Conservation (phyloP, 495 filamentous ascomycete genomes). For the Trichoderma gamsii region DNA sequence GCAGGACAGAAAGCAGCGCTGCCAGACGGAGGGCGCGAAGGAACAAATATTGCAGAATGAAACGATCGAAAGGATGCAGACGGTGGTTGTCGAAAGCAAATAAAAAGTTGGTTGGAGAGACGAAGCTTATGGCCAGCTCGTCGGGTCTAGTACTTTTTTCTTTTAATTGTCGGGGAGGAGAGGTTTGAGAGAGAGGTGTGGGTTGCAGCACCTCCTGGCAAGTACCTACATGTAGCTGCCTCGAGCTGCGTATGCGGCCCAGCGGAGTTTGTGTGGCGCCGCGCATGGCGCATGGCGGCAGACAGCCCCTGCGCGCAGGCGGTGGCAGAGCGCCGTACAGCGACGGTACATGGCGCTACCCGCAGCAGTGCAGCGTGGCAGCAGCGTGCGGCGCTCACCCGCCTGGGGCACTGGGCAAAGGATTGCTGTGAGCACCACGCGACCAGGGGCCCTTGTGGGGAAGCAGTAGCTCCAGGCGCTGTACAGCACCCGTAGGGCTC, state of each 20-base stretch:
- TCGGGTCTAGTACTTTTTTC: neutral
- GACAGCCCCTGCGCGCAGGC: neutral
- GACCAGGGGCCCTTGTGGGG: neutral
- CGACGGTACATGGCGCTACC: neutral
- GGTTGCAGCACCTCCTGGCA: neutral
- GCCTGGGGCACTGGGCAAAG: neutral
- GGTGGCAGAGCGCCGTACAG: neutral
- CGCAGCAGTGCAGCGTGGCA: neutral
- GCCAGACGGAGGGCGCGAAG: neutral
- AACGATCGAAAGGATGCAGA: neutral
- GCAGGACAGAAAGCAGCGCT: slow-evolving; percentile 7
- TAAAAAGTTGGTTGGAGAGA: neutral
- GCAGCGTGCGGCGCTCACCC: neutral
- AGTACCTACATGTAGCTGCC: slow-evolving; percentile 4
- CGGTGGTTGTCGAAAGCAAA: neutral
- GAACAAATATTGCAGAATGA: neutral
- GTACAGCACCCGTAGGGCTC: neutral
- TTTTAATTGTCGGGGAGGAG: neutral
- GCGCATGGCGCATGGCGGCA: neutral
- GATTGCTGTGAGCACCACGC: neutral
- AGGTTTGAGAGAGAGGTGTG: neutral
- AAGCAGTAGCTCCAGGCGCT: neutral
- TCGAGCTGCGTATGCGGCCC: neutral
- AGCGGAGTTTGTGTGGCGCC: neutral
- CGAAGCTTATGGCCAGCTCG: slow-evolving; percentile 12